Evolutionary conservation across 2,329 filamentous ascomycete genomes (phyloP).

Genomic region (Fusarium sp.): DNA sequence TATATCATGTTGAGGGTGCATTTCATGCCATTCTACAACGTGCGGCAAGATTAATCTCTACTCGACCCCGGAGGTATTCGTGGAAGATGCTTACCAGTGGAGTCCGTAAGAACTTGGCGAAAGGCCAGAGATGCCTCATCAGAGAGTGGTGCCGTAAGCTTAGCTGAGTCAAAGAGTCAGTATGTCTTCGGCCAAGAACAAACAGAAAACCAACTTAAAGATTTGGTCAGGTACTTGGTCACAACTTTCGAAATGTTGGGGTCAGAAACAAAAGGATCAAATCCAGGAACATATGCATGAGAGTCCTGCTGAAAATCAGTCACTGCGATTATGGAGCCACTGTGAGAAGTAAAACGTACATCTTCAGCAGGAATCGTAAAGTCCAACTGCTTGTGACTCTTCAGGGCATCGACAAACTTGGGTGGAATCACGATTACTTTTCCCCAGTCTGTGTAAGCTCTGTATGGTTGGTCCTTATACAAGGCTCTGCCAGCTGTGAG

Average conservation of each 20-base stretch:
- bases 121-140: not conserved
- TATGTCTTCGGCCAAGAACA: fast-evolving
- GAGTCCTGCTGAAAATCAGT: not conserved
- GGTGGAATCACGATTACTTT: not conserved
- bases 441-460: not conserved
- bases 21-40: not conserved
- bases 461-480: not conserved
- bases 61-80: fast-evolving
- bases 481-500: not conserved
- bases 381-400: not conserved
- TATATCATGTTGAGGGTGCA: not conserved
- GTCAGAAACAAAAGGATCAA: not conserved
- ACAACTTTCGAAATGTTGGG: not conserved
- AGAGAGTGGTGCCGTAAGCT: not conserved
- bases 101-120: not conserved
- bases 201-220: not conserved
- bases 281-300: conserved; percentile 1
- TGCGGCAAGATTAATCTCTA: not conserved
- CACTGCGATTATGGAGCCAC: not conserved
- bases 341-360: not conserved
- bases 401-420: not conserved
- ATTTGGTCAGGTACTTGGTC: not conserved
- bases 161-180: not conserved
- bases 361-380: not conserved
- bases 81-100: not conserved